Evolutionary conservation across 345 rosid species (phyloP), one percentile per base, ranked within the genome.

Genomic region (Anastatica hierochuntica): DNA sequence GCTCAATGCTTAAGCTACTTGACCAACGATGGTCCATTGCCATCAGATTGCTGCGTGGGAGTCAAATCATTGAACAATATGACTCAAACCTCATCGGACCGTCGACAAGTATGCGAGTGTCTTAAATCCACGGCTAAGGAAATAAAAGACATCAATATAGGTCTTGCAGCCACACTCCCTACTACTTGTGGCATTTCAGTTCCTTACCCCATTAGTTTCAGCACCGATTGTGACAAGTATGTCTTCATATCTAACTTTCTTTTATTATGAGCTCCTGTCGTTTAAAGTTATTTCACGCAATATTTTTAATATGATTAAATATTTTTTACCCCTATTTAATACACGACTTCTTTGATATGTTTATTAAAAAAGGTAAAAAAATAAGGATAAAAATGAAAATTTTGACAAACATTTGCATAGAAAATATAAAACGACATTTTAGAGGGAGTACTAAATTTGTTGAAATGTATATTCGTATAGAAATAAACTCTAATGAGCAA

Each of bases 201-300:
- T 55, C 84, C 92, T 13, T 83, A 76, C 79, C 70, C 74, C 66
- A 71, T 83, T 75, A 70, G 74, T 72, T 49, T 66, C 46, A 49
- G 66, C 72, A 67, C 74, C 42, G 41, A 74, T 74, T 80, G 86
- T 71, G 29, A 42, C 37, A 71, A 10, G 87, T 78, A 64, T 46
- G 42, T 48, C 38, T 58, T 46, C 19, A 43, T 14, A 33, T 21
- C 5, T 9, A 9, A 17, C 31, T 41, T 7, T 12, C n/a, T 21
- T 3, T 8, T 29, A 9, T 34, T n/a, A n/a, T n/a, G n/a, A n/a
- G 9, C 38, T 60, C 24, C 24, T 21, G 5, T 52, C 36, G 19
- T 39, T 46, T 46, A 37, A 7, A 29, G 7, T 7, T 4, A 24
- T 24, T 24, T 24, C 6, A 24, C 5, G 6, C 27, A 3, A 24